Evolutionary conservation across 129 eudicot species (phyloP).

Genomic region (Flaveria sonorensis): DNA sequence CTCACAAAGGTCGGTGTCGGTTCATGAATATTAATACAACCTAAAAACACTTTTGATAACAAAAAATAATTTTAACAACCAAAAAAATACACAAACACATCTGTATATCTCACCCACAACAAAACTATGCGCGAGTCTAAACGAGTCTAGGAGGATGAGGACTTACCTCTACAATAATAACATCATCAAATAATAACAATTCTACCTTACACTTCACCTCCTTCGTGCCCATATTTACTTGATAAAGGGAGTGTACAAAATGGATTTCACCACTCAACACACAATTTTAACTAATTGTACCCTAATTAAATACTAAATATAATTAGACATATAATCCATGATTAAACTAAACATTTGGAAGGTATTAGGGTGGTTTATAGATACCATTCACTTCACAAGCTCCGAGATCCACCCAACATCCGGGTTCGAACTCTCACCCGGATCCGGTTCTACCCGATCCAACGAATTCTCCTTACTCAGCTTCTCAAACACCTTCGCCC

Average conservation of each 20-base stretch:
- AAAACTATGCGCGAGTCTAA: too few species aligned
- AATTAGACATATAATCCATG: background rate
- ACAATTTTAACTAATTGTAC: background rate
- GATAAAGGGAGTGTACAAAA: constrained; percentile 27
- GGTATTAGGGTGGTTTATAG: constrained; percentile 5
- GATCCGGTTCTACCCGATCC: constrained; percentile 48
- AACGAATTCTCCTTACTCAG: constrained; percentile 80
- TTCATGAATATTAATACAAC: background rate
- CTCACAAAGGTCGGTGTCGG: background rate
- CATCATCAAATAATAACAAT: constrained; percentile 11
- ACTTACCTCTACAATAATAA: background rate
- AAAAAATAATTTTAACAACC: background rate
- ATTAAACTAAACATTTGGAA: constrained; percentile 26
- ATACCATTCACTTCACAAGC: constrained; percentile 50
- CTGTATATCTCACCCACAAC: too few species aligned
- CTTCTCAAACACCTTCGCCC: constrained; percentile 82
- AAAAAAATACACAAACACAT: too few species aligned
- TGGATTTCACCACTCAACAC: background rate
- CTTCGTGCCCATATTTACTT: constrained; percentile 23
- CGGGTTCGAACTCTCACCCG: constrained; percentile 51
- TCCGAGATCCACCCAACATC: constrained; percentile 92
- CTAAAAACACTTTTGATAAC: constrained; percentile 1
- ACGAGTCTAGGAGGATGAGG: too few species aligned
- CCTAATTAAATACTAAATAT: constrained; percentile 4
- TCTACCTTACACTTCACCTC: constrained; percentile 32